Percentiles rank a stretch among this genome's conserved stretches.
Conservation (phyloP, 768 basidiomycete species). For the Postia placenta region DNA sequence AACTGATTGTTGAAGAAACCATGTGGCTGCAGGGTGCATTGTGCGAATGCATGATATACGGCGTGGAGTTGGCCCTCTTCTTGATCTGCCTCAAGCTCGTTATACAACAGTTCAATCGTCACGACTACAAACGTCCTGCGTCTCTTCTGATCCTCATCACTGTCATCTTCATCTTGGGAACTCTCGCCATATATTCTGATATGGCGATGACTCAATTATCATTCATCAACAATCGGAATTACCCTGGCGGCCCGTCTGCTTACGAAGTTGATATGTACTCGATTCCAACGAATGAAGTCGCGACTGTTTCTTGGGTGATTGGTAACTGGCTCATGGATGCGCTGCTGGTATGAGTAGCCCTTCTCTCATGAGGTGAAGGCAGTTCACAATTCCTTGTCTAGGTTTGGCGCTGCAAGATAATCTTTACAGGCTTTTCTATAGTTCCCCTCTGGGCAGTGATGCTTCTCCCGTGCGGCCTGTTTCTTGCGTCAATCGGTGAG, state of each 20-base stretch:
- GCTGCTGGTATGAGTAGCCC: neutral
- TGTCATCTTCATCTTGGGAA: neutral
- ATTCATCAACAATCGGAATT: neutral
- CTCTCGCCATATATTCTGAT: neutral
- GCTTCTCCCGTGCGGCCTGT: neutral
- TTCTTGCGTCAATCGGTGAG: neutral
- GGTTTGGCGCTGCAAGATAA: neutral
- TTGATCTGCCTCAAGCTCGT: neutral
- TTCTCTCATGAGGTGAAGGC: neutral
- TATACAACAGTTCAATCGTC: neutral
- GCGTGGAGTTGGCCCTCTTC: neutral
- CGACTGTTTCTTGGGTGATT: neutral
- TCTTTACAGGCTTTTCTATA: neutral
- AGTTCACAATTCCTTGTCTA: neutral
- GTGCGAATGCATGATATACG: neutral
- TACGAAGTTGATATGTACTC: neutral
- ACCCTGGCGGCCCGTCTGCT: neutral
- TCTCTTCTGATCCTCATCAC: neutral
- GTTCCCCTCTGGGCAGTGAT: neutral
- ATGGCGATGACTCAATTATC: neutral
- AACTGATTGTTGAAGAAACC: neutral
- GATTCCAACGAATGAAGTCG: neutral
- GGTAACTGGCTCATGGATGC: neutral
- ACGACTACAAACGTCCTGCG: neutral
- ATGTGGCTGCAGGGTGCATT: slow-evolving; percentile 1